Evolutionary conservation across 352 stramenopile species (phyloP).

Genomic region (Phytophthora aleatoria): DNA sequence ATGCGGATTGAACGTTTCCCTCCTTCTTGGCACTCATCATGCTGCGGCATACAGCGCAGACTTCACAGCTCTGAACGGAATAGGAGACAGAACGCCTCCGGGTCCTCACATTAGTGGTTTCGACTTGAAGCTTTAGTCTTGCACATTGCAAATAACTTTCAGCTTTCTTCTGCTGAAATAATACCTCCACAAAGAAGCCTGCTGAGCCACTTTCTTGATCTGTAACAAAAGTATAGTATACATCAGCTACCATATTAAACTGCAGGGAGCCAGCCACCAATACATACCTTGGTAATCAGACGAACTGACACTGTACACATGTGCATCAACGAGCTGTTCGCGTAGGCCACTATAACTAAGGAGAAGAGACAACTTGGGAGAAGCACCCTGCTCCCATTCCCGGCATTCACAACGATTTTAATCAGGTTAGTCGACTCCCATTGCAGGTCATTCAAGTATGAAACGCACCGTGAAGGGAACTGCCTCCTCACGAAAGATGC

Average conservation of each 20-base stretch:
- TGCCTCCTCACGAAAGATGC: constrained; percentile 70
- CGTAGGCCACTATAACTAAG: constrained; percentile 53
- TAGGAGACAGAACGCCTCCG: constrained; percentile 38
- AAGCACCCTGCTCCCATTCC: constrained; percentile 49
- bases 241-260: constrained; percentile 10
- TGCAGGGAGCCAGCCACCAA: background rate
- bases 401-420: constrained; percentile 2
- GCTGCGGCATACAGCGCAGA: constrained; percentile 48
- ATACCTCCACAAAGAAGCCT: constrained; percentile 62
- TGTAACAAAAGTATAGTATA: constrained; percentile 22
- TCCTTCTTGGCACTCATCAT: constrained; percentile 50
- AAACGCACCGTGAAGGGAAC: constrained; percentile 71
- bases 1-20: constrained; percentile 20
- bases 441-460: background rate
- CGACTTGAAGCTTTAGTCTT: constrained; percentile 60
- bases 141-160: constrained; percentile 60
- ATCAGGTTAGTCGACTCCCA: constrained; percentile 3
- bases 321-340: constrained; percentile 51
- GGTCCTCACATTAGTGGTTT: constrained; percentile 33
- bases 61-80: constrained; percentile 62
- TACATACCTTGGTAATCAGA: constrained; percentile 68
- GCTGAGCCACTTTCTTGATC: constrained; percentile 55
- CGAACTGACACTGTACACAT: constrained; percentile 61
- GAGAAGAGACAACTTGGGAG: constrained; percentile 61
- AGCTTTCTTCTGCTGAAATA: constrained; percentile 52